phyloP scores from a whole-genome alignment of 164 flowering plant species.

The Chloranthus sessilifolius region DNA sequence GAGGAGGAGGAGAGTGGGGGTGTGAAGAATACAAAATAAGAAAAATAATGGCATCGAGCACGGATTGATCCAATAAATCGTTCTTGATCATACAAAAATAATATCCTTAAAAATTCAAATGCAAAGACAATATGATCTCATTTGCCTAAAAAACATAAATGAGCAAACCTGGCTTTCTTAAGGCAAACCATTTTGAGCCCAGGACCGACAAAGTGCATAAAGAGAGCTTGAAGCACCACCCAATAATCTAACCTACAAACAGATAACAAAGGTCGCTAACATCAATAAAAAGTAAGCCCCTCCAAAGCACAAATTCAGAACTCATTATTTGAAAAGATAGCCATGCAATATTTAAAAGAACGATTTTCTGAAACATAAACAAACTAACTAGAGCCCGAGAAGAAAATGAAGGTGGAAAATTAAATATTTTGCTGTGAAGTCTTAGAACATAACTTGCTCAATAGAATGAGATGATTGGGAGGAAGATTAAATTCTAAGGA shows the following conservation, averaged over 20 bases:
- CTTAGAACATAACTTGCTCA: too few relatives aligned
- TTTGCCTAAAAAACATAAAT: constrained; percentile 1
- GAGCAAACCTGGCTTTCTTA: constrained; percentile 67
- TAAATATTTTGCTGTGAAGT: background rate
- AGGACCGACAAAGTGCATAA: constrained; percentile 83
- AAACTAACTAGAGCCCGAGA: too few relatives aligned
- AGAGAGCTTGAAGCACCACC: constrained; percentile 55
- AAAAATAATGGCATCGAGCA: too few relatives aligned
- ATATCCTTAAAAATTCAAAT: too few relatives aligned
- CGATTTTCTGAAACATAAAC: background rate
- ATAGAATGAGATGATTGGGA: too few relatives aligned
- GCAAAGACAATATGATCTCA: background rate
- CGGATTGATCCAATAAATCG: too few relatives aligned
- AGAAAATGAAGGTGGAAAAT: background rate
- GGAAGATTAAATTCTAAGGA: too few relatives aligned
- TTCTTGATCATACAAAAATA: too few relatives aligned
- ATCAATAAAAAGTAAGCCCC: background rate
- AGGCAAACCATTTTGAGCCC: constrained; percentile 72
- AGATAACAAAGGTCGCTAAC: constrained; percentile 1
- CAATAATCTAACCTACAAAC: constrained; percentile 53
- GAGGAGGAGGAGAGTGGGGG: too few relatives aligned
- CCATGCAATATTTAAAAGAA: background rate
- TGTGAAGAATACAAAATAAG: too few relatives aligned
- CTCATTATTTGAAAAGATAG: background rate
- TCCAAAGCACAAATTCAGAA: background rate